phyloP scores from a whole-genome alignment of 345 rosid genomes.

The Eucalyptus polybractea region DNA sequence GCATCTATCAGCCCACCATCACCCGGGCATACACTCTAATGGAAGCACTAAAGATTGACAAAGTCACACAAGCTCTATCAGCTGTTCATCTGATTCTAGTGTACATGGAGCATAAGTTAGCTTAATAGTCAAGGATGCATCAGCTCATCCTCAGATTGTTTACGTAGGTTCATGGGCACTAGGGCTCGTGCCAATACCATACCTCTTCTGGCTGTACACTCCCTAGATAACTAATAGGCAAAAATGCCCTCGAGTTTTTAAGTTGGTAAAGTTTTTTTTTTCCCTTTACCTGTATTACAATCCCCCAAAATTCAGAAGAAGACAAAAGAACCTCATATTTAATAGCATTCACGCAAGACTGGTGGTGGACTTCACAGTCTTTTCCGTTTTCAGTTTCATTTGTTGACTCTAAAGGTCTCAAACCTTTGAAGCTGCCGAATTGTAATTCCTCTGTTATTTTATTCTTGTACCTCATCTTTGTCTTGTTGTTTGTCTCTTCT shows the following conservation, averaged over 20 bases:
- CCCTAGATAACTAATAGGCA: background rate
- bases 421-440: background rate
- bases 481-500: background rate
- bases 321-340: background rate
- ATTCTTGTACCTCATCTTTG: background rate
- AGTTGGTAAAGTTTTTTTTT: background rate
- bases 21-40: background rate
- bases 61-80: background rate
- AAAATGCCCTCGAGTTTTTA: background rate
- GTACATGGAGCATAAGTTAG: background rate
- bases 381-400: background rate
- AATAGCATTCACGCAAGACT: background rate
- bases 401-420: background rate
- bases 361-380: background rate
- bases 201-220: background rate
- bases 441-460: background rate
- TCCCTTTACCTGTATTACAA: background rate
- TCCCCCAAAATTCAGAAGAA: background rate
- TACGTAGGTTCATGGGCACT: background rate
- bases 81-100: background rate
- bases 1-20: background rate
- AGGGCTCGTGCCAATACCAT: background rate
- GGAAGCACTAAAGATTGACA: background rate
- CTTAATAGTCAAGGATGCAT: background rate
- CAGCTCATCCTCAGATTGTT: background rate